These are phyloP conservation scores for Citrus maxima DNA, from an alignment of 345 rosid genomes.

Conservation along the genomic window DNA sequence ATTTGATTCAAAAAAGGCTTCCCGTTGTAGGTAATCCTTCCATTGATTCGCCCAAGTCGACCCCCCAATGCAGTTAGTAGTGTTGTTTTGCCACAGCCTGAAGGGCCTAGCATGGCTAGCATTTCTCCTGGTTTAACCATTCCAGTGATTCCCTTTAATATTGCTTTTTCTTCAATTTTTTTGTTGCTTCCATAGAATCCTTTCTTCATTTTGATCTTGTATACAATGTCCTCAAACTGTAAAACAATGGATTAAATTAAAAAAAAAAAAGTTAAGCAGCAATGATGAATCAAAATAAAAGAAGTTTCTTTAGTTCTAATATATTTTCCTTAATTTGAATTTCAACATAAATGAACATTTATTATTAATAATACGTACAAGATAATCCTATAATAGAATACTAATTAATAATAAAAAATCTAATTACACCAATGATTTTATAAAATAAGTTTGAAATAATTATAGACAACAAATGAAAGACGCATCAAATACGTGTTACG, in stretches of 20 bases:
- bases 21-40: too few relatives aligned
- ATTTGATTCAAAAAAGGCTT: slow-evolving; percentile 4
- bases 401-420: too few relatives aligned
- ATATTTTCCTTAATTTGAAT: background rate
- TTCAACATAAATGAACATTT: background rate
- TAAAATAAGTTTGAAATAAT: background rate
- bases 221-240: slow-evolving; percentile 56
- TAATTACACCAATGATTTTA: background rate
- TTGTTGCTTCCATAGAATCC: slow-evolving; percentile 12
- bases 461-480: background rate
- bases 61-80: too few relatives aligned
- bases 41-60: too few relatives aligned
- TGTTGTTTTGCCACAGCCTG: too few relatives aligned
- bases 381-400: background rate
- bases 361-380: background rate
- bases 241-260: background rate
- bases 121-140: too few relatives aligned
- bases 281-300: background rate
- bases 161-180: background rate
- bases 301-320: too few relatives aligned
- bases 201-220: slow-evolving; percentile 35
- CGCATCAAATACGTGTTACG: background rate
- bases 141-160: too few relatives aligned
- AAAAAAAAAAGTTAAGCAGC: background rate
- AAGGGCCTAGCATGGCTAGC: too few relatives aligned